These are phyloP conservation scores for Oryza longistaminata DNA, from an alignment of 176 grass and related monocot species.

Conservation along the genomic window DNA sequence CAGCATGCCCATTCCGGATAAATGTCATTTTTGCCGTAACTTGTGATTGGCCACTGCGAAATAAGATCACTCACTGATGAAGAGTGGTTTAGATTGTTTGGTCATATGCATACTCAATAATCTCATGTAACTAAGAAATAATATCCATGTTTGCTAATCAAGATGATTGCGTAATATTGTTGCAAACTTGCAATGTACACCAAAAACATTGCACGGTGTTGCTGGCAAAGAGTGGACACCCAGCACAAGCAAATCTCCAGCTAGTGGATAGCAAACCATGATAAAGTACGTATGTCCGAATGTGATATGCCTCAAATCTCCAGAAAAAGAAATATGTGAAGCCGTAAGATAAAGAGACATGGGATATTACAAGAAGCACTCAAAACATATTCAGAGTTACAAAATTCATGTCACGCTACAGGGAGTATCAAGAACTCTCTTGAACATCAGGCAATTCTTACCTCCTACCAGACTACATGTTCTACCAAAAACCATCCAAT, in stretches of 20 bases:
- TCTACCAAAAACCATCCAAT: constrained; percentile 50
- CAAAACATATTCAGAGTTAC: constrained; percentile 26
- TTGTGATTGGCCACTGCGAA: not conserved
- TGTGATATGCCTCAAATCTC: not conserved
- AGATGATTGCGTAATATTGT: not conserved
- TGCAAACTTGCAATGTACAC: not conserved
- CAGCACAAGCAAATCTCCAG: not conserved
- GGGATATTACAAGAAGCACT: constrained; percentile 35
- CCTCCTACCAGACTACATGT: constrained; percentile 44
- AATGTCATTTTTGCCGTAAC: not conserved
- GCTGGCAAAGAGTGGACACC: not conserved
- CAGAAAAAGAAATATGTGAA: too few relatives aligned
- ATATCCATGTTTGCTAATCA: not conserved
- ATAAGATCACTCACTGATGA: not conserved
- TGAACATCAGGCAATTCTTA: constrained; percentile 28
- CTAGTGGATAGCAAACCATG: not conserved
- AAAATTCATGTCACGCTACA: constrained; percentile 33
- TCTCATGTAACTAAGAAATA: not conserved
- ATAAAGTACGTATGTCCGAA: not conserved
- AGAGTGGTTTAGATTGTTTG: not conserved
- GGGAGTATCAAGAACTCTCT: constrained; percentile 8
- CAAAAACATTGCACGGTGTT: not conserved
- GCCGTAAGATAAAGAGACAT: not conserved
- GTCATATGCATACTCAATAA: too few relatives aligned
- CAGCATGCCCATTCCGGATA: constrained; percentile 20